Conservation (phyloP, 108 stramenopile genomes). For the Licmophora abbreviata region DNA sequence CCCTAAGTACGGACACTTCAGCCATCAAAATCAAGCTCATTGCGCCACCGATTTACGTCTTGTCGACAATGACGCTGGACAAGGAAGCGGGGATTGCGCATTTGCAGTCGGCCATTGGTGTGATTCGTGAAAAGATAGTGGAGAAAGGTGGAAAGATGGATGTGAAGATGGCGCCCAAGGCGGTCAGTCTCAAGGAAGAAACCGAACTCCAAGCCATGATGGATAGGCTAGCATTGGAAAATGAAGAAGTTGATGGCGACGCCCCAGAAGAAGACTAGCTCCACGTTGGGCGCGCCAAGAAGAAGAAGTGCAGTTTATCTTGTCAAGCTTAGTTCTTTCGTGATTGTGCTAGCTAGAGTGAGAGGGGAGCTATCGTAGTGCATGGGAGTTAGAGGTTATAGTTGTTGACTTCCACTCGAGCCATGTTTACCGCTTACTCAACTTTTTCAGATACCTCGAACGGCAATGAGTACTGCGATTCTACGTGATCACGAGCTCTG, state of each 20-base stretch:
- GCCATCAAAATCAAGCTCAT: constrained; percentile 95
- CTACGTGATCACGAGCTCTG: no score
- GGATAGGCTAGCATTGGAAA: constrained; percentile 92
- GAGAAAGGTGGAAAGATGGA: constrained; percentile 94
- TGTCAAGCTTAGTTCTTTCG: no score
- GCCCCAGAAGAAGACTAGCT: constrained; percentile 88
- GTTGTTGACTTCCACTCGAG: no score
- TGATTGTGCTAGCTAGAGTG: no score
- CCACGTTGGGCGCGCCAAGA: no score
- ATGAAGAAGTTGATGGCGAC: constrained; percentile 95
- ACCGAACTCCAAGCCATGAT: constrained; percentile 96
- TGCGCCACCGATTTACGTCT: constrained; percentile 95
- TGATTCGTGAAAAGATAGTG: constrained; percentile 73
- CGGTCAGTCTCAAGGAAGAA: constrained; percentile 96
- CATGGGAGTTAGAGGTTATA: no score
- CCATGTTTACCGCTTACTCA: no score
- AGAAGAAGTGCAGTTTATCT: no score
- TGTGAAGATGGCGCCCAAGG: constrained; percentile 98
- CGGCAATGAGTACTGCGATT: no score
- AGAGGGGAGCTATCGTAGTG: no score
- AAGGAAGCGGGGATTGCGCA: constrained; percentile 91
- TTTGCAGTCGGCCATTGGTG: constrained; percentile 85
- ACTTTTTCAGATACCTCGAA: no score
- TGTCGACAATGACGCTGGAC: constrained; percentile 94
- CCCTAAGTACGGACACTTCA: constrained; percentile 57